Percentiles rank a stretch among this genome's conserved stretches.
These are phyloP conservation scores for Akanthomyces uredinophilus DNA, from an alignment of 2,329 filamentous ascomycete species.

Conservation along the genomic window DNA sequence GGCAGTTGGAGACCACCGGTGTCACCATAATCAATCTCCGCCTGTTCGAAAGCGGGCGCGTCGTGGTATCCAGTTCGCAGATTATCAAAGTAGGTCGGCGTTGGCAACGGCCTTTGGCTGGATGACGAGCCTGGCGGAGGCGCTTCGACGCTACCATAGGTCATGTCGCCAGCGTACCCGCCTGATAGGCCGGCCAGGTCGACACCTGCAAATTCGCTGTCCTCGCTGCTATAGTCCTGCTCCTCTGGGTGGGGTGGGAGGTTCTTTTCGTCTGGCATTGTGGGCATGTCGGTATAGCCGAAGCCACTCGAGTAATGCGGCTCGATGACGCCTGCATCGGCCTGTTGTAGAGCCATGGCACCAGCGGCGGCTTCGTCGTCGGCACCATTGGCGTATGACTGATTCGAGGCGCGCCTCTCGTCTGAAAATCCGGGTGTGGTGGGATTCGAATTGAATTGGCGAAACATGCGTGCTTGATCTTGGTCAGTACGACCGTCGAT, in stretches of 20 bases:
- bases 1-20: slow-evolving; percentile 86
- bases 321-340: slow-evolving; percentile 65
- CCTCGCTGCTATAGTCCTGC: slow-evolving; percentile 51
- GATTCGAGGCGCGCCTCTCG: slow-evolving; percentile 20
- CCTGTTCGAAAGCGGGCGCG: slow-evolving; percentile 47
- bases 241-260: slow-evolving; percentile 48
- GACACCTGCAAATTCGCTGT: slow-evolving; percentile 65
- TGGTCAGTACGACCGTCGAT: slow-evolving; percentile 44
- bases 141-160: slow-evolving; percentile 44
- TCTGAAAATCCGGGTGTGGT: slow-evolving; percentile 35
- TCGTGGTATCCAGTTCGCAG: slow-evolving; percentile 25
- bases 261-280: slow-evolving; percentile 26
- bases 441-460: slow-evolving; percentile 46
- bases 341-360: slow-evolving; percentile 75
- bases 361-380: slow-evolving; percentile 84
- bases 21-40: slow-evolving; percentile 77
- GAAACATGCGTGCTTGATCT: slow-evolving; percentile 42
- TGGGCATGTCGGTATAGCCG: slow-evolving; percentile 28
- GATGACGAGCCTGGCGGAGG: slow-evolving; percentile 33
- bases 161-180: slow-evolving; percentile 53
- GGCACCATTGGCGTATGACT: slow-evolving; percentile 2
- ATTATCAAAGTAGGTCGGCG: slow-evolving; percentile 32
- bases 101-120: slow-evolving; percentile 43
- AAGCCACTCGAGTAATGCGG: slow-evolving; percentile 40
- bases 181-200: slow-evolving; percentile 73